phyloP scores from a whole-genome alignment of 768 basidiomycete species.

The Suillus occidentalis region DNA sequence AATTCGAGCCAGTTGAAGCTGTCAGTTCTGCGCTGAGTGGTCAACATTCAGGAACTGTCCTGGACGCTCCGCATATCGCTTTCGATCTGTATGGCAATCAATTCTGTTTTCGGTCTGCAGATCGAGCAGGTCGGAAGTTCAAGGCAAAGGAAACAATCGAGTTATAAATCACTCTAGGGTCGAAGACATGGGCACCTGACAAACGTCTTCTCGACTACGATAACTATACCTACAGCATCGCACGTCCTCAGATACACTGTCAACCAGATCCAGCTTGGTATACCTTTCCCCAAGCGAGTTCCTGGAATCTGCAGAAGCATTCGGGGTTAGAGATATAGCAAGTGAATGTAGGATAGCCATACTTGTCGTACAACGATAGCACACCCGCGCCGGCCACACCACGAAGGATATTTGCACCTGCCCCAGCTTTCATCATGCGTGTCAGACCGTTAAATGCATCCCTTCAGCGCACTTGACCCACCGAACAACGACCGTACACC shows the following conservation, averaged over 20 bases:
- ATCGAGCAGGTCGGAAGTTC: constrained; percentile 80
- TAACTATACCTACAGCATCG: not conserved
- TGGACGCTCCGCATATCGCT: constrained; percentile 62
- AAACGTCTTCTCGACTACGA: not conserved
- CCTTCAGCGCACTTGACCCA: constrained; percentile 16
- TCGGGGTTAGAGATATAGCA: not conserved
- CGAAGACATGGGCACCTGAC: not conserved
- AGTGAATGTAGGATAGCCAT: not conserved
- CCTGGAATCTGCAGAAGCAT: constrained; percentile 41
- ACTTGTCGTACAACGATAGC: constrained; percentile 64
- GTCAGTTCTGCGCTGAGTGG: constrained; percentile 5
- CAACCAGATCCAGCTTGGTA: constrained; percentile 45
- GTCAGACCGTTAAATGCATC: constrained; percentile 1
- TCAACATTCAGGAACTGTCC: constrained; percentile 42
- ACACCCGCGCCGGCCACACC: constrained; percentile 53
- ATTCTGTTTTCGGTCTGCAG: constrained; percentile 79
- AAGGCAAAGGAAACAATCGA: constrained; percentile 85
- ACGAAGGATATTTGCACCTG: constrained; percentile 56
- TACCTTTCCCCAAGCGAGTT: constrained; percentile 54
- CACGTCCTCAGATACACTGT: constrained; percentile 1
- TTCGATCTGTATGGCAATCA: constrained; percentile 86
- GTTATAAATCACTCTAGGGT: constrained; percentile 38
- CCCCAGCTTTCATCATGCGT: constrained; percentile 55
- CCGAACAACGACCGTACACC: constrained; percentile 39
- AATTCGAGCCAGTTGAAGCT: constrained; percentile 11